phyloP scores from a whole-genome alignment of 2,329 filamentous ascomycete genomes.

The Cladophialophora exuberans region DNA sequence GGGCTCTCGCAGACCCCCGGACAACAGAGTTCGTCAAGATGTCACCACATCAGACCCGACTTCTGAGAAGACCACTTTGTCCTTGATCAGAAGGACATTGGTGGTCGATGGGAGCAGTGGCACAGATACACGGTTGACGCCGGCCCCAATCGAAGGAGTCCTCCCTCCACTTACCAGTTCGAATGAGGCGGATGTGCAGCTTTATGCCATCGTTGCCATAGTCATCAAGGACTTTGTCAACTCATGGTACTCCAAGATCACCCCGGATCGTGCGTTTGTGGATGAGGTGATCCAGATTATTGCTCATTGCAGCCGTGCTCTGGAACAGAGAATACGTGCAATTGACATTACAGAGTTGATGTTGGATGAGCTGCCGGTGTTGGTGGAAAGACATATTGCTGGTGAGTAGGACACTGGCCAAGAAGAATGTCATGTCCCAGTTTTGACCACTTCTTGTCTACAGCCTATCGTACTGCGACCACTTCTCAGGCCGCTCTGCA shows the following conservation, averaged over 20 bases:
- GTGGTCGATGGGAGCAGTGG: constrained; percentile 56
- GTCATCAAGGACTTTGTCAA: constrained; percentile 89
- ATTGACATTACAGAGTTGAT: constrained; percentile 82
- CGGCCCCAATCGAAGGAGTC: constrained; percentile 74
- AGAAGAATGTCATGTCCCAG: constrained; percentile 3
- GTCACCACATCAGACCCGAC: constrained; percentile 51
- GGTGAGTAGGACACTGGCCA: constrained; percentile 55
- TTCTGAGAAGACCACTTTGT: constrained; percentile 77
- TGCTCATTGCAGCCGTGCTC: constrained; percentile 83
- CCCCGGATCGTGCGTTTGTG: constrained; percentile 83
- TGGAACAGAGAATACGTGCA: constrained; percentile 83
- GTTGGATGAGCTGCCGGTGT: constrained; percentile 82
- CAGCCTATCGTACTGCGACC: constrained; percentile 74
- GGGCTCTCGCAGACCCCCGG: constrained; percentile 39
- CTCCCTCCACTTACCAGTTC: constrained; percentile 91
- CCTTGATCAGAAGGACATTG: constrained; percentile 80
- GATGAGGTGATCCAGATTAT: constrained; percentile 87
- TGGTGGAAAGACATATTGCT: constrained; percentile 78
- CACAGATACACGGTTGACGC: constrained; percentile 60
- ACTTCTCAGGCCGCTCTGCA: constrained; percentile 61
- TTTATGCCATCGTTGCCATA: constrained; percentile 90
- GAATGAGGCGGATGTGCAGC: constrained; percentile 88
- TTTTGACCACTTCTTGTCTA: constrained; percentile 3
- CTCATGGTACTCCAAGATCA: constrained; percentile 91
- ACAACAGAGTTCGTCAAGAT: constrained; percentile 33